phyloP scores from a whole-genome alignment of 495 filamentous ascomycete species.

The Podospora pseudoanserina region DNA sequence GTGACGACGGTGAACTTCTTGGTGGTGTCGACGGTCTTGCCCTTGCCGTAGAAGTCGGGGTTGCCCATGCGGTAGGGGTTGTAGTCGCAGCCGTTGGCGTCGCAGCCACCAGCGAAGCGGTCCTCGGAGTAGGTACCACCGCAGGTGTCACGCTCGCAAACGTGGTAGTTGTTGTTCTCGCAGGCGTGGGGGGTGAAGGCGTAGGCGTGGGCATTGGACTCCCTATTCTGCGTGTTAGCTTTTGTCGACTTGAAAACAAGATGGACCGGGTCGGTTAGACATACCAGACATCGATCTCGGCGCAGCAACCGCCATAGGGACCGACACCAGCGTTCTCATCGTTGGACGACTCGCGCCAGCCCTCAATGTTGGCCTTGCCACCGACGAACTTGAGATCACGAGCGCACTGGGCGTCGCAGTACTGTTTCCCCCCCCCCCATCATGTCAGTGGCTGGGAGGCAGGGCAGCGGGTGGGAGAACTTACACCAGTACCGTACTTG shows the following conservation, averaged over 20 bases:
- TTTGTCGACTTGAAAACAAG: background rate
- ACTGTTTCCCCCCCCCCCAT: conserved; percentile 21
- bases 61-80: conserved; percentile 70
- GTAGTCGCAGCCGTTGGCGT: conserved; percentile 72
- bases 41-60: conserved; percentile 59
- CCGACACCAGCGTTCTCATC: conserved; percentile 52
- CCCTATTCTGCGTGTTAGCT: conserved; percentile 28
- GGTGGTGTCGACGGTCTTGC: conserved; percentile 60
- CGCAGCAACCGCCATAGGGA: conserved; percentile 58
- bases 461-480: conserved; percentile 6
- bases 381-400: conserved; percentile 52
- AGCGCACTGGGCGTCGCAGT: conserved; percentile 58
- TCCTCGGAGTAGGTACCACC: conserved; percentile 52
- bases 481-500: conserved; percentile 53
- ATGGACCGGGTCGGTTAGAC: background rate
- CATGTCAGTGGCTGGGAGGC: background rate
- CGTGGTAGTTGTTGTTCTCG: conserved; percentile 53
- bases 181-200: conserved; percentile 68
- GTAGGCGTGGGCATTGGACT: conserved; percentile 63
- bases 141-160: conserved; percentile 50
- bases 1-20: conserved; percentile 70
- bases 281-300: conserved; percentile 66
- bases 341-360: conserved; percentile 39
- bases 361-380: conserved; percentile 58
- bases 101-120: conserved; percentile 59